phyloP scores from a whole-genome alignment of 306 rosid genomes.

The Parietaria judaica region DNA sequence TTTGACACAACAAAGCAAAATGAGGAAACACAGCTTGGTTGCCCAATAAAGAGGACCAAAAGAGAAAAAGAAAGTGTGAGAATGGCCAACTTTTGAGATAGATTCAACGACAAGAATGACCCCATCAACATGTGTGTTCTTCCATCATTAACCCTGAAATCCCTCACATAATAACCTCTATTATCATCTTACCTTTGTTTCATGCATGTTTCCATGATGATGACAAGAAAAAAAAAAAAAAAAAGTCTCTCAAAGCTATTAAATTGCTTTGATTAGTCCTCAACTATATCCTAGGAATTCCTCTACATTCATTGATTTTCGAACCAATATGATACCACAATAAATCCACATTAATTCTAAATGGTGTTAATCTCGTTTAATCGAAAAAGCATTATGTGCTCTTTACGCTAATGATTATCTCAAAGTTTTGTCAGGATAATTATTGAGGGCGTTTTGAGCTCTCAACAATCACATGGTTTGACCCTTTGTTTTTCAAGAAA shows the following conservation, averaged over 20 bases:
- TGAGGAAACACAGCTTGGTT: not conserved
- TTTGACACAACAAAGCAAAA: not conserved
- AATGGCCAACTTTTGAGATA: constrained; percentile 2
- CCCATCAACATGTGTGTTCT: not conserved
- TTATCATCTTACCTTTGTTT: not conserved
- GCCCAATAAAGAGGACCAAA: constrained; percentile 2
- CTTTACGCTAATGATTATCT: not conserved
- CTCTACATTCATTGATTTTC: too few species aligned
- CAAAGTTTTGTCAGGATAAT: too few species aligned
- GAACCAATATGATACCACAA: not conserved
- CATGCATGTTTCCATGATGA: too few species aligned
- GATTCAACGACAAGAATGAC: constrained; percentile 9
- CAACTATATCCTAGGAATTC: too few species aligned
- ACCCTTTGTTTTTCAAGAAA: too few species aligned
- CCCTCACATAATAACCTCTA: not conserved
- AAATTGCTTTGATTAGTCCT: too few species aligned
- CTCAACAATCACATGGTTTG: too few species aligned
- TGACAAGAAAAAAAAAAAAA: too few species aligned
- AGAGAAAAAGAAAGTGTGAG: not conserved
- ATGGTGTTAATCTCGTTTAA: not conserved
- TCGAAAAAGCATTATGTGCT: not conserved
- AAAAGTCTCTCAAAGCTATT: too few species aligned
- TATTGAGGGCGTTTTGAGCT: too few species aligned
- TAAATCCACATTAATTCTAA: not conserved
- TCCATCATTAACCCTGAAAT: not conserved